Percentiles rank a stretch among this genome's conserved stretches.
Conservation (phyloP, 495 filamentous ascomycete species). For the Podospora pseudocomata region DNA sequence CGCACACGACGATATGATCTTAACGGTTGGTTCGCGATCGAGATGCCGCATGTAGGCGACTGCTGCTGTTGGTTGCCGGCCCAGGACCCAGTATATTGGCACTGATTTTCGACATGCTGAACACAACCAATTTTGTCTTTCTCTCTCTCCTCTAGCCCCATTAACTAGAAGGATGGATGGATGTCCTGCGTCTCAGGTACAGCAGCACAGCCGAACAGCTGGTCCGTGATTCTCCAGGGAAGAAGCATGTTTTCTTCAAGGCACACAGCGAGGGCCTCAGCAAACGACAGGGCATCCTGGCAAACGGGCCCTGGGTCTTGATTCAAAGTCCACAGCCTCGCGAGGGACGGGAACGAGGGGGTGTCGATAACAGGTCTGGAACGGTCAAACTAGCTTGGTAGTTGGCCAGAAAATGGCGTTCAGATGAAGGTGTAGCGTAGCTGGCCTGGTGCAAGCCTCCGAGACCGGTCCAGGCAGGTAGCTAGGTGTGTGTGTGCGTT, state of each 20-base stretch:
- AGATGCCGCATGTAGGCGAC: constrained; percentile 20
- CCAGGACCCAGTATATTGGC: constrained; percentile 1
- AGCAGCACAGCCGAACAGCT: constrained; percentile 8
- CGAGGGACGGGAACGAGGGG: background rate
- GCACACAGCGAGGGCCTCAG: background rate
- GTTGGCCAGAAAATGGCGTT: background rate
- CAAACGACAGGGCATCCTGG: constrained; percentile 1
- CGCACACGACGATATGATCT: constrained; percentile 13
- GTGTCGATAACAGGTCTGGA: background rate
- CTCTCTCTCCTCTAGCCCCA: background rate
- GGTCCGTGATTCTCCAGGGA: constrained; percentile 5
- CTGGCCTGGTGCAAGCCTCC: no score
- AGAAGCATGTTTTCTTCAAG: background rate
- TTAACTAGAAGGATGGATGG: background rate
- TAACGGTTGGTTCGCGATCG: constrained; percentile 12
- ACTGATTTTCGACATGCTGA: background rate
- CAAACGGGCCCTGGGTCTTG: background rate
- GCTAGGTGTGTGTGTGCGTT: background rate
- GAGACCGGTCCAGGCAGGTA: no score
- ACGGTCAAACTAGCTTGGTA: background rate
- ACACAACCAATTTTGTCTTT: background rate
- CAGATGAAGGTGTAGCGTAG: no score
- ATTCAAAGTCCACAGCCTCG: background rate
- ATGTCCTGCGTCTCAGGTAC: background rate
- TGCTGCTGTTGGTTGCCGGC: constrained; percentile 6